Conservation (phyloP, 192 early-diverging fungal genomes). For the Mortierella antarctica region DNA sequence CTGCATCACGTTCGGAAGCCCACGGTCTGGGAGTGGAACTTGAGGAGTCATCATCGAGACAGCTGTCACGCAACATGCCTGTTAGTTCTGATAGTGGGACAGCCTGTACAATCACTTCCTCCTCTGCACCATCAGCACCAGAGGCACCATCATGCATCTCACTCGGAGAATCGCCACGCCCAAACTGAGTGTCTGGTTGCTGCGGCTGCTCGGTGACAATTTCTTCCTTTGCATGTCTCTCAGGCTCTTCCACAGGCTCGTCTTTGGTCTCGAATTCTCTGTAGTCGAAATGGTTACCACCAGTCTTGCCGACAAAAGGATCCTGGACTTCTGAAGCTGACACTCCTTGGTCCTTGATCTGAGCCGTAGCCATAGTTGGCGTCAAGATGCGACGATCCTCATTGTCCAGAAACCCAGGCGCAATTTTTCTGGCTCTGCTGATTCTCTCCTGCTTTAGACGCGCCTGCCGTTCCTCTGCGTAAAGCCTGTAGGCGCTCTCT, state of each 20-base stretch:
- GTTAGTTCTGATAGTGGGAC: conserved; percentile 44
- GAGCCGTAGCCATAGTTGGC: conserved; percentile 51
- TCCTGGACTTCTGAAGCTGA: background rate
- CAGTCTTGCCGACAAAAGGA: no score
- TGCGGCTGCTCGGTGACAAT: background rate
- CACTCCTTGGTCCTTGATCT: conserved; percentile 1
- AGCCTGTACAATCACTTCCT: conserved; percentile 48
- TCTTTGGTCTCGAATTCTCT: conserved; percentile 46
- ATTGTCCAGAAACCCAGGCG: conserved; percentile 70
- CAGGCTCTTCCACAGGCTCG: background rate
- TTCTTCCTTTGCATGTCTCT: background rate
- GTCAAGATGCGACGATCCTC: conserved; percentile 68
- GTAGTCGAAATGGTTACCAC: conserved; percentile 24
- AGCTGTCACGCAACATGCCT: conserved; percentile 37
- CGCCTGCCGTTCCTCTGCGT: conserved; percentile 56
- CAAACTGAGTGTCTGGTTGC: background rate
- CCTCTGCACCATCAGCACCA: conserved; percentile 6
- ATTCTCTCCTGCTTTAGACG: conserved; percentile 60
- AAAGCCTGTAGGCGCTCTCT: conserved; percentile 43
- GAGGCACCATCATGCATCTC: background rate
- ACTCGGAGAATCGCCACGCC: background rate
- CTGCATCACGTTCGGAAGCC: conserved; percentile 18
- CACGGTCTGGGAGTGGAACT: conserved; percentile 23
- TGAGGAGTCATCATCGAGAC: conserved; percentile 38
- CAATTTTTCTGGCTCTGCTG: conserved; percentile 66